phyloP scores from a whole-genome alignment of 1,284 basidiomycete species.

The Termitomyces sp. region DNA sequence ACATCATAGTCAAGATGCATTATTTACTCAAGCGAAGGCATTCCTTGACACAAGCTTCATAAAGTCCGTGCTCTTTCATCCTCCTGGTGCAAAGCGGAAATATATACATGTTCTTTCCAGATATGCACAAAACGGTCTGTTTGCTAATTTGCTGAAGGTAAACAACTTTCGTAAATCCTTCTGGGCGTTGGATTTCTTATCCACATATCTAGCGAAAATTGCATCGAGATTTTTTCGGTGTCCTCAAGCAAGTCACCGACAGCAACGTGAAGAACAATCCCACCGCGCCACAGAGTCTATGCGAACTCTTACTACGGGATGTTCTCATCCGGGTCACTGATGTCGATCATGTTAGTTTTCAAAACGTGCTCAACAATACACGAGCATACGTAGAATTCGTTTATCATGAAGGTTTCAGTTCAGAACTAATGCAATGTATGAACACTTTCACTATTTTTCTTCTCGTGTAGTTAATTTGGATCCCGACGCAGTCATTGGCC shows the following conservation, averaged over 20 bases:
- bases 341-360: constrained; percentile 42
- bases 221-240: constrained; percentile 44
- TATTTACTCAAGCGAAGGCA: constrained; percentile 47
- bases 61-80: constrained; percentile 31
- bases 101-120: constrained; percentile 22
- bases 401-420: constrained; percentile 44
- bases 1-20: constrained; percentile 46
- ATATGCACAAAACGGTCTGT: constrained; percentile 50
- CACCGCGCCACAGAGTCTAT: constrained; percentile 31
- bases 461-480: constrained; percentile 5
- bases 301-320: constrained; percentile 53
- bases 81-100: constrained; percentile 1
- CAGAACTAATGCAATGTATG: constrained; percentile 52
- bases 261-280: constrained; percentile 28
- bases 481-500: constrained; percentile 43
- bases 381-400: constrained; percentile 48
- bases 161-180: constrained; percentile 5
- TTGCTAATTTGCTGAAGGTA: constrained; percentile 55
- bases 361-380: constrained; percentile 51
- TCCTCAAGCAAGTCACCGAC: constrained; percentile 45
- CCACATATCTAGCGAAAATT: constrained; percentile 36
- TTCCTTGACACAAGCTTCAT: constrained; percentile 51
- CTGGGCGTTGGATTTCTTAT: background rate
- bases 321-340: constrained; percentile 44
- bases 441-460: background rate